phyloP scores from a whole-genome alignment of 257 asterid species.

The Nicotiana tomentosiformis region DNA sequence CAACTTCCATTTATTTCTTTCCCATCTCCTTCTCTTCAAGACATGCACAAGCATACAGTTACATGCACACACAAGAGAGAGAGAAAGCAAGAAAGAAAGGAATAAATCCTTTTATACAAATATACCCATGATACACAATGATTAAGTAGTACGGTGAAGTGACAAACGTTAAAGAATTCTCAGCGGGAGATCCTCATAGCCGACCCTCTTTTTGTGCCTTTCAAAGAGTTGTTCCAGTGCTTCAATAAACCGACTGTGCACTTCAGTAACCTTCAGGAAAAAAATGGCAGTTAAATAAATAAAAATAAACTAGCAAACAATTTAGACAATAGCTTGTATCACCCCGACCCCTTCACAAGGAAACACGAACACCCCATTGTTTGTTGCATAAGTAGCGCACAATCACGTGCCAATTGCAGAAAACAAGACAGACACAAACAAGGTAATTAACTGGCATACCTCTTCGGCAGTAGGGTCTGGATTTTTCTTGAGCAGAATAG shows the following conservation, averaged over 20 bases:
- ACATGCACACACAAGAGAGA: neutral
- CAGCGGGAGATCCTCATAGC: constrained; percentile 38
- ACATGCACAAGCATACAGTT: neutral
- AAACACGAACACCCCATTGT: too few species aligned
- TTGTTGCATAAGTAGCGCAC: neutral
- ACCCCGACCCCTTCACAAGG: too few species aligned
- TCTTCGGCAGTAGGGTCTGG: constrained; percentile 69
- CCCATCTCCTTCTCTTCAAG: neutral
- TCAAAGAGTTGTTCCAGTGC: constrained; percentile 60
- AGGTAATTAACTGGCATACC: constrained; percentile 33
- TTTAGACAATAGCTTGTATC: neutral
- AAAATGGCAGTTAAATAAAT: neutral
- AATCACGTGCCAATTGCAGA: neutral
- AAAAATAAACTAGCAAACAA: neutral
- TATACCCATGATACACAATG: neutral
- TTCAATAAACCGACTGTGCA: constrained; percentile 56
- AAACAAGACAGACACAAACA: neutral
- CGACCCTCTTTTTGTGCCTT: constrained; percentile 64
- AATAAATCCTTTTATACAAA: neutral
- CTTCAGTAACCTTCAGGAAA: constrained; percentile 47
- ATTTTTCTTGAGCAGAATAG: constrained; percentile 58
- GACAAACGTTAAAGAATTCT: constrained; percentile 31
- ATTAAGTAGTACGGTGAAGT: neutral
- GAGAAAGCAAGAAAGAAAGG: neutral
- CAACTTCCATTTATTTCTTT: neutral